phyloP scores from a whole-genome alignment of 2,329 filamentous ascomycete genomes.

The Colletotrichum siamense region DNA sequence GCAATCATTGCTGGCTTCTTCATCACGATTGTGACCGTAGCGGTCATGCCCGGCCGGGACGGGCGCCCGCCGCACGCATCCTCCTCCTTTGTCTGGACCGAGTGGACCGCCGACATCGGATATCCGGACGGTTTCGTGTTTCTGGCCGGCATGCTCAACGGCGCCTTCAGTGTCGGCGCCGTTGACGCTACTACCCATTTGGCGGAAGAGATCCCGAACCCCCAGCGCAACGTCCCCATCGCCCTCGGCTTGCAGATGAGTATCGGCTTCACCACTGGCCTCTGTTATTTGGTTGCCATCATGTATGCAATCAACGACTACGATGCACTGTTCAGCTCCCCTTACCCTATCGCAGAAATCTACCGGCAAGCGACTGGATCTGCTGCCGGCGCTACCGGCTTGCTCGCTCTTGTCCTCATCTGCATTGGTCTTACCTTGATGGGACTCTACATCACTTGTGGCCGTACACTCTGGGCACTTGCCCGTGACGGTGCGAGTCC shows the following conservation, averaged over 20 bases:
- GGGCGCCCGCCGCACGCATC: slow-evolving; percentile 35
- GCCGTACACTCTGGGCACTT: slow-evolving; percentile 45
- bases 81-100: slow-evolving; percentile 43
- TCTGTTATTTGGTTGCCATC: slow-evolving; percentile 56
- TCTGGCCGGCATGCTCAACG: slow-evolving; percentile 58
- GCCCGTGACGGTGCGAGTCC: slow-evolving; percentile 45
- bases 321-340: slow-evolving; percentile 52
- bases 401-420: slow-evolving; percentile 48
- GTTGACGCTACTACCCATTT: slow-evolving; percentile 70
- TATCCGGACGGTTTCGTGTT: slow-evolving; percentile 48
- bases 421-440: slow-evolving; percentile 40
- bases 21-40: slow-evolving; percentile 59
- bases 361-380: slow-evolving; percentile 65
- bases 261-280: slow-evolving; percentile 56
- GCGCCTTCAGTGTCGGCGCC: slow-evolving; percentile 71
- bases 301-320: slow-evolving; percentile 65
- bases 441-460: slow-evolving; percentile 42
- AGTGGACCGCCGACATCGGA: slow-evolving; percentile 44
- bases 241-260: slow-evolving; percentile 56
- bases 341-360: slow-evolving; percentile 70
- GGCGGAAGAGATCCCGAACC: slow-evolving; percentile 66
- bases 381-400: slow-evolving; percentile 52
- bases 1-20: slow-evolving; percentile 58
- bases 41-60: slow-evolving; percentile 51
- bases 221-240: slow-evolving; percentile 57